Conservation (phyloP, 306 rosid genomes). For the Calophaca sinica region DNA sequence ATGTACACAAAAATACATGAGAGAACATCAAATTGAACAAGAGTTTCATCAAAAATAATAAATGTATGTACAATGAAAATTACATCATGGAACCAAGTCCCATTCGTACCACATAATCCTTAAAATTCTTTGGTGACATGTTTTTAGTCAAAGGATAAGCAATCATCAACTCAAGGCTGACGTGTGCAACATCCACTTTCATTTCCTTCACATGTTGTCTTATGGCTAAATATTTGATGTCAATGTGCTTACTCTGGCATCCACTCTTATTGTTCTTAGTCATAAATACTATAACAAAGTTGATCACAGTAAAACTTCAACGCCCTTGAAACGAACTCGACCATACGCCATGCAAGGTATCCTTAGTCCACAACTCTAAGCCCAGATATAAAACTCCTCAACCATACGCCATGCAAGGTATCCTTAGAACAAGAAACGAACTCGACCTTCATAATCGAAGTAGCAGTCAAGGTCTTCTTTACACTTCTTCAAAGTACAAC, state of each 20-base stretch:
- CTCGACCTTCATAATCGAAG: background rate
- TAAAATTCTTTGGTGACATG: background rate
- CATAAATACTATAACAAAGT: background rate
- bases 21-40: background rate
- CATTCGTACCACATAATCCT: background rate
- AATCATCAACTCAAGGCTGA: background rate
- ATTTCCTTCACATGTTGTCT: background rate
- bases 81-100: background rate
- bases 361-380: too few species aligned
- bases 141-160: background rate
- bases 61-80: background rate
- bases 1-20: background rate
- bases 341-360: too few species aligned
- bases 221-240: background rate
- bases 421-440: background rate
- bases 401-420: too few species aligned
- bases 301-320: background rate
- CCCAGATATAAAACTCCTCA: too few species aligned
- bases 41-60: background rate
- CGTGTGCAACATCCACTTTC: background rate
- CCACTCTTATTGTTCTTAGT: background rate
- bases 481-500: background rate
- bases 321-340: background rate
- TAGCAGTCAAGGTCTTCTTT: background rate
- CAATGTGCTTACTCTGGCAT: background rate